These are phyloP conservation scores for Volutella citrinella DNA, from an alignment of 2,329 filamentous ascomycete species.

Conservation along the genomic window DNA sequence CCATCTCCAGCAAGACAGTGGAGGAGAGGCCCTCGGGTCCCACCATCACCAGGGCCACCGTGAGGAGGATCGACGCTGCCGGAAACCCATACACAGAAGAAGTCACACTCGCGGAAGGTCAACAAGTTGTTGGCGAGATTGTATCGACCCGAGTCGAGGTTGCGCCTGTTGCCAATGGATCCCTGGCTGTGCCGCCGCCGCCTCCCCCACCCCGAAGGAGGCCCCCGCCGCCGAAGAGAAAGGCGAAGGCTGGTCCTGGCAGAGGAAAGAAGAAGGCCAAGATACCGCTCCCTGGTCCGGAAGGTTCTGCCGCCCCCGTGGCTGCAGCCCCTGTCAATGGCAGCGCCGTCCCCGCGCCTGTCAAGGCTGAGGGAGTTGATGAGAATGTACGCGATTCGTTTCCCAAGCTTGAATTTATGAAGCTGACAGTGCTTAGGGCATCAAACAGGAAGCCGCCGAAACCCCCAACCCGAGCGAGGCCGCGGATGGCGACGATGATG, in stretches of 20 bases:
- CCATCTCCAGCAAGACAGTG: constrained; percentile 50
- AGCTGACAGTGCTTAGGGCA: constrained; percentile 29
- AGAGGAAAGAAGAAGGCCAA: constrained; percentile 79
- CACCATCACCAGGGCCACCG: constrained; percentile 73
- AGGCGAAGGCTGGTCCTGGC: constrained; percentile 71
- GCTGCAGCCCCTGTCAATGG: constrained; percentile 34
- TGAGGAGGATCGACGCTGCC: constrained; percentile 72
- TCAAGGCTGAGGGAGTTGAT: constrained; percentile 36
- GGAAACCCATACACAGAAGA: constrained; percentile 85
- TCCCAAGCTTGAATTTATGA: not conserved
- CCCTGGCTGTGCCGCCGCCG: constrained; percentile 47
- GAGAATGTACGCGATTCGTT: constrained; percentile 27
- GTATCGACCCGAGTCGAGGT: constrained; percentile 57
- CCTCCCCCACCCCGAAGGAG: constrained; percentile 53
- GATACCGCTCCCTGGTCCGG: constrained; percentile 37
- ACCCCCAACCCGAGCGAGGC: constrained; percentile 48
- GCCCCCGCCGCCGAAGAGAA: constrained; percentile 75
- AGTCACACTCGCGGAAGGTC: constrained; percentile 75
- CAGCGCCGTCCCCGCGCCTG: constrained; percentile 34
- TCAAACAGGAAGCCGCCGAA: constrained; percentile 44
- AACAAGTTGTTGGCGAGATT: constrained; percentile 78
- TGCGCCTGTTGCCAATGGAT: constrained; percentile 40
- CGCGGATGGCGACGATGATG: constrained; percentile 50
- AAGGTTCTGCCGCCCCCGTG: constrained; percentile 20
- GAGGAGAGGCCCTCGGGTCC: constrained; percentile 44